Base-by-base conservation (phyloP, 2,329 filamentous ascomycete species). In the Ophiostoma sp. region DNA sequence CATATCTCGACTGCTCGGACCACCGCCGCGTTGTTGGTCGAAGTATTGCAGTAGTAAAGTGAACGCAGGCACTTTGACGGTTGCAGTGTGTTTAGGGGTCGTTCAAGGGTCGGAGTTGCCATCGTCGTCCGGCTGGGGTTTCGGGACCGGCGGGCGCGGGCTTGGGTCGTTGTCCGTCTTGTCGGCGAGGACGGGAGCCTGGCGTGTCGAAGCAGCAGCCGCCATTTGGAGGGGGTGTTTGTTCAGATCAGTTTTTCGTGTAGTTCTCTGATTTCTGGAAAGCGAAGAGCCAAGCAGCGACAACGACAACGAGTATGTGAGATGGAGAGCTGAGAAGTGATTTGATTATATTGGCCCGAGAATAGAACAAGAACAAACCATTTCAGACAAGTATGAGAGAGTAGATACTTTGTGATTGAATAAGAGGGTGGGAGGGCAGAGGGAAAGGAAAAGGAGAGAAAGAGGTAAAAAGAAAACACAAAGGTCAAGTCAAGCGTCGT, bases 141-240 rank as follows among this genome's bases (percentile, higher is more conserved):
- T 55, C 18, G 49, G 49, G 49, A 70, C 64, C 18, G 71, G 71
- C 66, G 71, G 71, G 5, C 66, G 67, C 4, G 71, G 71, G 49
- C 62, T 40, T 12, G 69, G 68, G 49, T 66, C 64, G 45, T 68
- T 65, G 14, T 45, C 62, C 12, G 67, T 66, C 52, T 67, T 68
- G 60, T 64, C 47, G 18, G 66, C 41, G 18, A n/a, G 6, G 40
- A 64, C 41, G 38, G 3, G 41, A 5, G 60, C 4, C 16, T 3
- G 40, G 8, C 2, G 16, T 4, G 12, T 5, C 27, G 27, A 27
- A 4, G 40, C 16, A 5, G 41, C 12, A 16, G 6, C 11, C 3
- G 62, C 12, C 40, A 64, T 45, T 64, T 18, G 14, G 2, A 18
- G 40, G 40, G 11, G 60, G 5, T 42, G 27, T 27, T 27, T 27